Evolutionary conservation across 169 alveolate genomes (phyloP).

Genomic region (Plasmodium blacklocki): DNA sequence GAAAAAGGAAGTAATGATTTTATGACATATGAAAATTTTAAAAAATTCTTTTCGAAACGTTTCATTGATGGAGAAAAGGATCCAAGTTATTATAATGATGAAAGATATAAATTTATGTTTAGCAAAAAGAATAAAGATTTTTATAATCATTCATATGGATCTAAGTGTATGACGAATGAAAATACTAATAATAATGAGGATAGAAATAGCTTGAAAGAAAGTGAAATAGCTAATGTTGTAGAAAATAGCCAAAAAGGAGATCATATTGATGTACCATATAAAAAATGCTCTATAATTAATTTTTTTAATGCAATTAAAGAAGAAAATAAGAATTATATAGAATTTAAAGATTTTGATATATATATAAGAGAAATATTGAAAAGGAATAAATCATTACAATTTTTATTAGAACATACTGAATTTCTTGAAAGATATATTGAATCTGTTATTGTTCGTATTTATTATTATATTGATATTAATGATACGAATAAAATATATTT

Average conservation of each 20-base stretch:
- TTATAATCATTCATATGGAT: background rate
- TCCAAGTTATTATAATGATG: slow-evolving; percentile 69
- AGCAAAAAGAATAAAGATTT: slow-evolving; percentile 6
- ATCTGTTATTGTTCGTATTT: slow-evolving; percentile 66
- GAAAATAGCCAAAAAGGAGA: slow-evolving; percentile 14
- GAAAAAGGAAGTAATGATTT: slow-evolving; percentile 24
- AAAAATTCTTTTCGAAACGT: slow-evolving; percentile 44
- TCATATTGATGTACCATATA: slow-evolving; percentile 37
- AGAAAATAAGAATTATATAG: slow-evolving; percentile 20
- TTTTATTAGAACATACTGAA: slow-evolving; percentile 55
- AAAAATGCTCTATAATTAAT: slow-evolving; percentile 56
- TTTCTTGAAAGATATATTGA: slow-evolving; percentile 75
- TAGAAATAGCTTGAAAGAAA: background rate
- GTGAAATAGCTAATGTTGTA: background rate
- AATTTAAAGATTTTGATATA: slow-evolving; percentile 64
- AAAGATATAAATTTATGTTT: slow-evolving; percentile 31
- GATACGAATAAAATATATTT: slow-evolving; percentile 70
- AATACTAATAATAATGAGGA: background rate
- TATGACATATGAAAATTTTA: slow-evolving; percentile 39
- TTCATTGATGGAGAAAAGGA: slow-evolving; percentile 70
- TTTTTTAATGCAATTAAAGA: slow-evolving; percentile 70
- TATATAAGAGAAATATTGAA: slow-evolving; percentile 57
- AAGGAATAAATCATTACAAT: slow-evolving; percentile 55
- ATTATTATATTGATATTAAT: slow-evolving; percentile 62
- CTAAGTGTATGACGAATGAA: background rate